Evolutionary conservation across 2,329 filamentous ascomycete species (phyloP), one percentile per base, ranked within the genome.

Genomic region (Alternaria rosae): DNA sequence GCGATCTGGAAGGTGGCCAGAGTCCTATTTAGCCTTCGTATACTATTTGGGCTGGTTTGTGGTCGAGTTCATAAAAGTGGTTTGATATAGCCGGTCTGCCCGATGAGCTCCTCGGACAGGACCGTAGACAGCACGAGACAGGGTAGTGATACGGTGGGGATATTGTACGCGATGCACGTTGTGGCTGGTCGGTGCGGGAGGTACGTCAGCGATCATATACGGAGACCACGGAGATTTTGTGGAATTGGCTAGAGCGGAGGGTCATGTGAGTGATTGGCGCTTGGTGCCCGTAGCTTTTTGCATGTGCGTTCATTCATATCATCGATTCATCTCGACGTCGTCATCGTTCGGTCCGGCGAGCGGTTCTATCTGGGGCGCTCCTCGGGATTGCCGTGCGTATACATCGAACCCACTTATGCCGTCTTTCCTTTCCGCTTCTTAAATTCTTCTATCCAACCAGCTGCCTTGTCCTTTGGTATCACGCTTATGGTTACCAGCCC

Each of bases 401-500:
- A 15, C 47, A 20, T 21, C n/a, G 11, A 21, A 15, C 20, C 30
- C 32, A 38, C 21, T 44, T 48, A 64, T 23, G 54, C 42, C 20
- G 60, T 57, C 26, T 67, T 73, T 6, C 71, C 70, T 51, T 62
- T 92, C 77, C 92, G 89, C 72, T 83, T 86, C 83, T 97, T 98
- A 78, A 93, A 94, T 70, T 95, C 91, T 66, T 87, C 86, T 35
- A 97, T 89, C 90, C 94, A 99, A n/a, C 78, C 85, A 9, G 85
- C 85, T 1, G 91, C 89, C 79, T 88, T 88, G 4, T 78, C 80
- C 72, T 86, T 90, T 0, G 94, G 94, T 67, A 99, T 85, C 2
- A 98, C 88, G 75, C 92, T 93, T 28, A 99, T 88, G 75, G 85
- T 89, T 23, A 98, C 87, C 65, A 98, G 81, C 28, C 92, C 91